Percentiles rank a stretch among this genome's conserved stretches.
phyloP scores from a whole-genome alignment of 164 flowering plant species.

The Santalum album region DNA sequence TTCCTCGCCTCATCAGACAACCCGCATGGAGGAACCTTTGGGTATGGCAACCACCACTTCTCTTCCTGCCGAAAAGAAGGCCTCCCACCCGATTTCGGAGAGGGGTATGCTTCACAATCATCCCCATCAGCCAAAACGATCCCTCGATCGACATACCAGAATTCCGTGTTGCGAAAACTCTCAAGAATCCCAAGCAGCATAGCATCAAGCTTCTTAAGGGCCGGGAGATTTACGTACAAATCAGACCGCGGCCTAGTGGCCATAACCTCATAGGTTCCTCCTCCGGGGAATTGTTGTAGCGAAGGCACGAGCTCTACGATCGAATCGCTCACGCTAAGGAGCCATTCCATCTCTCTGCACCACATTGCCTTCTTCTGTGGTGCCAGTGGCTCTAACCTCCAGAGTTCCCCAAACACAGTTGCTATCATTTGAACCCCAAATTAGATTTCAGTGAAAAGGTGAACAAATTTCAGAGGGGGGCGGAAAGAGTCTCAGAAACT shows the following conservation, averaged over 20 bases:
- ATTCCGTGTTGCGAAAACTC: conserved; percentile 46
- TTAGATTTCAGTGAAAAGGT: background rate
- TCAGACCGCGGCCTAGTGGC: conserved; percentile 50
- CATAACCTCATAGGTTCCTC: conserved; percentile 65
- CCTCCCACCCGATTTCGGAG: conserved; percentile 30
- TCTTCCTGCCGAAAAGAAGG: conserved; percentile 66
- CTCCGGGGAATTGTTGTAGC: conserved; percentile 47
- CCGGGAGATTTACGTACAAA: conserved; percentile 53
- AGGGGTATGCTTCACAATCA: conserved; percentile 23
- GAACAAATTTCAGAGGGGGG: background rate
- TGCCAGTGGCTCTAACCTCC: conserved; percentile 69
- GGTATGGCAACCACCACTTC: conserved; percentile 74
- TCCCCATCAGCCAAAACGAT: conserved; percentile 24
- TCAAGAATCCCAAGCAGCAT: conserved; percentile 60
- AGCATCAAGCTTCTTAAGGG: conserved; percentile 61
- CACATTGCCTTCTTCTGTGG: conserved; percentile 57
- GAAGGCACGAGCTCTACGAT: conserved; percentile 69
- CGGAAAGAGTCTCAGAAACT: background rate
- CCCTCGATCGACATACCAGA: conserved; percentile 62
- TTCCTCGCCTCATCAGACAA: conserved; percentile 52
- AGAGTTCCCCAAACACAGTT: conserved; percentile 59
- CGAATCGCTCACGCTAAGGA: conserved; percentile 51
- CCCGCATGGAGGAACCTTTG: conserved; percentile 50
- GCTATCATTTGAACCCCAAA: conserved; percentile 26
- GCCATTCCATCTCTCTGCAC: conserved; percentile 70